A percentile compares a stretch with the other conserved stretches of the same genome.
Conservation (phyloP, 345 rosid genomes). For the Eucalyptus urophylla region DNA sequence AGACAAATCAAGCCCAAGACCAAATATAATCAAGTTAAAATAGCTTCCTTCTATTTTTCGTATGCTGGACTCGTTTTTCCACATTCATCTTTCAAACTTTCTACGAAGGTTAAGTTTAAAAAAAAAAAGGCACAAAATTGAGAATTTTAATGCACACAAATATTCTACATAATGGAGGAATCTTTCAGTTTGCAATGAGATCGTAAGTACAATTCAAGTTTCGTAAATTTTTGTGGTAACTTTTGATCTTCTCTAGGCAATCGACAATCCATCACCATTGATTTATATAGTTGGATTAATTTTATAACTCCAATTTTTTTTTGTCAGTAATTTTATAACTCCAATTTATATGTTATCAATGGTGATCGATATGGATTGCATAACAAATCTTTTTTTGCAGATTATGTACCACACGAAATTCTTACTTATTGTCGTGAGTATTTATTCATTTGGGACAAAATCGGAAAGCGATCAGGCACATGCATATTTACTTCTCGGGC, state of each 20-base stretch:
- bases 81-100: neutral
- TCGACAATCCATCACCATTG: neutral
- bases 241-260: neutral
- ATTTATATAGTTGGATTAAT: neutral
- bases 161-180: neutral
- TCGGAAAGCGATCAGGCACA: neutral
- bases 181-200: neutral
- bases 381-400: neutral
- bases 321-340: neutral
- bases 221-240: neutral
- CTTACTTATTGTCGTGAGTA: neutral
- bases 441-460: neutral
- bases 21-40: neutral
- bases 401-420: neutral
- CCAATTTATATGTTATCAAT: neutral
- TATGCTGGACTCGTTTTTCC: neutral
- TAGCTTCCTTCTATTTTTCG: neutral
- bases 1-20: neutral
- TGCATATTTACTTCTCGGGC: neutral
- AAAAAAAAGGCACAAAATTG: neutral
- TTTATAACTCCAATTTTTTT: neutral
- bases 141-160: neutral
- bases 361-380: neutral
- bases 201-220: neutral
- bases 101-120: neutral